Percentiles rank a stretch among this genome's conserved stretches.
These are phyloP conservation scores for Citeromyces nyonsensis DNA, from an alignment of 805 yeast genomes.

Conservation along the genomic window DNA sequence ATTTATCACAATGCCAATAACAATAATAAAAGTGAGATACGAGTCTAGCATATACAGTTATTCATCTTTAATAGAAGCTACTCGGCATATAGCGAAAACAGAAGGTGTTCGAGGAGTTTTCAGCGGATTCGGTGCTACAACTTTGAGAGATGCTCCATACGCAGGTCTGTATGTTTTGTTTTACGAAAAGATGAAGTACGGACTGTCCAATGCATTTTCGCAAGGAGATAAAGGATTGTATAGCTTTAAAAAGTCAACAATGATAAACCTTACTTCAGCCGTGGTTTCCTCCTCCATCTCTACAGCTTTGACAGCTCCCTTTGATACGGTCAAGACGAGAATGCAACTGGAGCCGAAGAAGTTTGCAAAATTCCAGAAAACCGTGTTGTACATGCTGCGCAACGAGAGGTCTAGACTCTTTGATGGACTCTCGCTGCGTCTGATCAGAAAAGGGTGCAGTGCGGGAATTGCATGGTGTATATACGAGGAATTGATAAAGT, in stretches of 20 bases:
- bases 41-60: slow-evolving; percentile 73
- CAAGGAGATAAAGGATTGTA: slow-evolving; percentile 5
- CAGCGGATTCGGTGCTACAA: slow-evolving; percentile 77
- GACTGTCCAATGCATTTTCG: slow-evolving; percentile 27
- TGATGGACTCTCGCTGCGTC: slow-evolving; percentile 70
- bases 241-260: slow-evolving; percentile 26
- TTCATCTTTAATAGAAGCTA: slow-evolving; percentile 45
- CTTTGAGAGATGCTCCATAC: slow-evolving; percentile 86
- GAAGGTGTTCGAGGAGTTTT: slow-evolving; percentile 62
- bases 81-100: slow-evolving; percentile 30
- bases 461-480: slow-evolving; percentile 97
- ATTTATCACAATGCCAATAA: slow-evolving; percentile 83
- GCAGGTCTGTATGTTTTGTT: slow-evolving; percentile 85
- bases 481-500: slow-evolving; percentile 71
- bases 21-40: slow-evolving; percentile 76
- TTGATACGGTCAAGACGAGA: slow-evolving; percentile 85
- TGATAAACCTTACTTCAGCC: slow-evolving; percentile 66
- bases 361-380: slow-evolving; percentile 23
- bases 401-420: slow-evolving; percentile 47
- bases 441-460: slow-evolving; percentile 75
- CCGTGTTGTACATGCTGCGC: slow-evolving; percentile 20
- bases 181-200: slow-evolving; percentile 60
- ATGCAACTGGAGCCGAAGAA: slow-evolving; percentile 56
- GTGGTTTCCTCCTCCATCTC: slow-evolving; percentile 63
- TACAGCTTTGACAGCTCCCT: slow-evolving; percentile 84